These are phyloP conservation scores for Graphilbum sp. DNA, from an alignment of 2,329 filamentous ascomycete species.

Conservation along the genomic window DNA sequence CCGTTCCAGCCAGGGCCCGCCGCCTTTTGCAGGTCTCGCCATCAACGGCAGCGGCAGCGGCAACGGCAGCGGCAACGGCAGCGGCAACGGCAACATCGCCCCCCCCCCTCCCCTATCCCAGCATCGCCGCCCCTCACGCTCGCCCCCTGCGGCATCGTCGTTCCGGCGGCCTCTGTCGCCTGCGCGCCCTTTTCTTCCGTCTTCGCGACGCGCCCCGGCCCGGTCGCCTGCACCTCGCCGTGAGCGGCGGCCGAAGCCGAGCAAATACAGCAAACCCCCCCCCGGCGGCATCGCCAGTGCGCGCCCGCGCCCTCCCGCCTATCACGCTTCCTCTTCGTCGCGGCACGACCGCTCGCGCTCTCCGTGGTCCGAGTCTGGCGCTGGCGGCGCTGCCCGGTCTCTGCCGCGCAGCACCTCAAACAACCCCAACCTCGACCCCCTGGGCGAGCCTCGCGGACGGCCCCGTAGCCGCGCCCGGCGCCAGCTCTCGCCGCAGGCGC, in stretches of 20 bases:
- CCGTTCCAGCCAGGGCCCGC: background rate
- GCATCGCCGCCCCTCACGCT: background rate
- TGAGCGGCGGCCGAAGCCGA: slow-evolving; percentile 6
- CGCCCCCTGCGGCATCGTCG: background rate
- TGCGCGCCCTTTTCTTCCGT: too few species aligned
- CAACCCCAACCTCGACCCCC: slow-evolving; percentile 8
- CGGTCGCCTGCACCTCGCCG: background rate
- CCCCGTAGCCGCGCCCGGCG: slow-evolving; percentile 7
- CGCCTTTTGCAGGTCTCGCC: too few species aligned
- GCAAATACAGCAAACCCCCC: slow-evolving; percentile 5
- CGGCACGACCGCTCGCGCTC: slow-evolving; percentile 13
- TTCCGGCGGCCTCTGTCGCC: background rate
- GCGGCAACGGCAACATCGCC: too few species aligned
- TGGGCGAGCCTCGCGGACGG: slow-evolving; percentile 10
- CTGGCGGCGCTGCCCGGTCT: background rate
- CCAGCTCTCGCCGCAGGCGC: slow-evolving; percentile 3
- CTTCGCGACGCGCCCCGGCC: too few species aligned
- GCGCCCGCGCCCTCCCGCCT: too few species aligned
- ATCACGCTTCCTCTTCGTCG: background rate
- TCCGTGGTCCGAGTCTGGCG: slow-evolving; percentile 5
- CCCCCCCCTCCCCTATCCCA: too few species aligned
- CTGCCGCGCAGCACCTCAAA: background rate
- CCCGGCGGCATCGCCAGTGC: too few species aligned
- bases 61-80: background rate
- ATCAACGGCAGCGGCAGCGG: too few species aligned